Evolutionary conservation across 257 asterid genomes (phyloP).

Genomic region (Voacanga thouarsii): DNA sequence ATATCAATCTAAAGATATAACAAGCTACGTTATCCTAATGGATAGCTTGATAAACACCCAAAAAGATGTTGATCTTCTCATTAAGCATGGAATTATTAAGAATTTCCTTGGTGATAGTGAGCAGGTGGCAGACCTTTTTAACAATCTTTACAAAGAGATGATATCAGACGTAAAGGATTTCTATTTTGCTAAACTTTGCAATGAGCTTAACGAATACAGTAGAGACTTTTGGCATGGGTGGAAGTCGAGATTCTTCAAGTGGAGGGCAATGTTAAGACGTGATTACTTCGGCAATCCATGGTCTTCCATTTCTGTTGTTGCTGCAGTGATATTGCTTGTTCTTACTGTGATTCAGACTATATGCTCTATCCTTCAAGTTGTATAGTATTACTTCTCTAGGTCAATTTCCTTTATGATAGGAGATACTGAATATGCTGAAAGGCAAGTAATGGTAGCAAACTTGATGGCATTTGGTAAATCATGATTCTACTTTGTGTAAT

Average conservation of each 20-base stretch:
- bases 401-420: no score
- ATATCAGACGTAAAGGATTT: constrained; percentile 19
- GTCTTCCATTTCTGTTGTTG: constrained; percentile 20
- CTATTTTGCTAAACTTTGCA: constrained; percentile 18
- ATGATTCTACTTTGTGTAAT: no score
- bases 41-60: constrained; percentile 31
- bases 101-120: constrained; percentile 14
- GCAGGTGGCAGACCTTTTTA: constrained; percentile 28
- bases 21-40: constrained; percentile 32
- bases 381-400: no score
- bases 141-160: constrained; percentile 31
- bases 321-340: constrained; percentile 15
- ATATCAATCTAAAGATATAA: constrained; percentile 17
- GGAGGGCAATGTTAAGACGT: constrained; percentile 11
- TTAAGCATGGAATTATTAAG: neutral
- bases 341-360: constrained; percentile 20
- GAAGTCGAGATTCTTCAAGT: neutral
- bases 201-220: constrained; percentile 21
- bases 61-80: constrained; percentile 26
- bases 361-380: no score
- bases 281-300: constrained; percentile 26
- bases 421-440: no score
- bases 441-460: no score
- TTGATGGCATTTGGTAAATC: no score
- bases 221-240: constrained; percentile 13